phyloP scores from a whole-genome alignment of 768 basidiomycete species.

The Mycena crocata region DNA sequence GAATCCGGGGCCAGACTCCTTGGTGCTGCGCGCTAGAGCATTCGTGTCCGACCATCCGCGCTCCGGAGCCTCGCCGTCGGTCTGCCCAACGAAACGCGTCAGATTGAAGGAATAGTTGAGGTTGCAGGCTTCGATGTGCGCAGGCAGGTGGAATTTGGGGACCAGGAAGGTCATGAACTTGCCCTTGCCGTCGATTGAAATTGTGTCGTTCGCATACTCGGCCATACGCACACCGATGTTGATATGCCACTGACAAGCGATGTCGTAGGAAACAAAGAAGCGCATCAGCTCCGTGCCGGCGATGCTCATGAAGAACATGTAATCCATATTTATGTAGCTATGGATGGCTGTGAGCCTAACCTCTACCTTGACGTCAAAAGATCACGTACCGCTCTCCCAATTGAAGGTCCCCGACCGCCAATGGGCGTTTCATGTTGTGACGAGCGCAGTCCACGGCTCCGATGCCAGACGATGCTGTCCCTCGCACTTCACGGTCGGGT shows the following conservation, averaged over 20 bases:
- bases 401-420: neutral
- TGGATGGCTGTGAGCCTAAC: too few relatives aligned
- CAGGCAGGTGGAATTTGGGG: constrained; percentile 44
- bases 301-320: constrained; percentile 33
- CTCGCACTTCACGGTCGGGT: constrained; percentile 25
- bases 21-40: constrained; percentile 38
- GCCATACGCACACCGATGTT: constrained; percentile 33
- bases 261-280: constrained; percentile 41
- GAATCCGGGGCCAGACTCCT: constrained; percentile 48
- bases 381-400: constrained; percentile 44
- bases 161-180: constrained; percentile 30
- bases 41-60: constrained; percentile 46
- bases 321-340: constrained; percentile 24
- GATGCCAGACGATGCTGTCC: neutral
- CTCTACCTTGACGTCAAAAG: too few relatives aligned
- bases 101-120: constrained; percentile 38
- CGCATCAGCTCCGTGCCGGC: neutral
- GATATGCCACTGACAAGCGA: constrained; percentile 27
- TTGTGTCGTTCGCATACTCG: constrained; percentile 10
- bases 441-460: constrained; percentile 1
- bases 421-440: constrained; percentile 7
- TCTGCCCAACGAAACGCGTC: constrained; percentile 38
- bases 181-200: constrained; percentile 19
- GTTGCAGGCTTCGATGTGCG: constrained; percentile 38
- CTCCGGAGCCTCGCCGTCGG: constrained; percentile 50